Percentiles rank a stretch among this genome's conserved stretches.
phyloP scores from a whole-genome alignment of 352 stramenopile genomes.

The Phytopythium delawarense region DNA sequence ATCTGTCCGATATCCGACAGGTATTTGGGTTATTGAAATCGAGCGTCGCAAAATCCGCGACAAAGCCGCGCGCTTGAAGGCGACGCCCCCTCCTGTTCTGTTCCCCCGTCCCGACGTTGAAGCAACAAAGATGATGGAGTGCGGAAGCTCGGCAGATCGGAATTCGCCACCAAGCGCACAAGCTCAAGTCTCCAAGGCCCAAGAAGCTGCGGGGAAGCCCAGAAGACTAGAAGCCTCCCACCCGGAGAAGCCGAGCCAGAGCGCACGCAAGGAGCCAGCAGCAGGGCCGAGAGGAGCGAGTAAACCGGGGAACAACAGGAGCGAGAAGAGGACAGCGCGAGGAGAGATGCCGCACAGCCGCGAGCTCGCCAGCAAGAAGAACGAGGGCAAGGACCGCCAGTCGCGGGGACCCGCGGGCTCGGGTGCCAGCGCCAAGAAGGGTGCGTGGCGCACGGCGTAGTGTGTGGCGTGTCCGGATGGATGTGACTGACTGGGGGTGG shows the following conservation, averaged over 20 bases:
- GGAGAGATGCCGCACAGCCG: constrained; percentile 67
- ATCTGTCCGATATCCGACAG: too few relatives aligned
- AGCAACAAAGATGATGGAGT: background rate
- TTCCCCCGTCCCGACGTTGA: constrained; percentile 1
- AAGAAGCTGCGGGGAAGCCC: too few relatives aligned
- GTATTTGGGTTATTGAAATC: too few relatives aligned
- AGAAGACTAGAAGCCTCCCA: too few relatives aligned
- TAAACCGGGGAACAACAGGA: background rate
- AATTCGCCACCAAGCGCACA: constrained; percentile 20
- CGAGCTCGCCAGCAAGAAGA: constrained; percentile 83
- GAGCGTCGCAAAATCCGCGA: too few relatives aligned
- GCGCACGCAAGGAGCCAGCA: background rate
- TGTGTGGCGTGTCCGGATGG: background rate
- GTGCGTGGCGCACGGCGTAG: constrained; percentile 12
- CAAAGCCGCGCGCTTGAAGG: background rate
- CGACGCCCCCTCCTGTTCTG: background rate
- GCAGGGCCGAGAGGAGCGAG: background rate
- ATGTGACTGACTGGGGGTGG: constrained; percentile 5
- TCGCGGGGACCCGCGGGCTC: constrained; percentile 58
- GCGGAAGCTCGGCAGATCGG: constrained; percentile 8
- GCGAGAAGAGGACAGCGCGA: background rate
- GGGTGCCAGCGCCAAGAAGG: constrained; percentile 54
- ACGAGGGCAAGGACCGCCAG: constrained; percentile 80
- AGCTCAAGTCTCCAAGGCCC: constrained; percentile 1
- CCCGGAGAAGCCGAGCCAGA: background rate